Conservation (phyloP, 177 flowering plant genomes). For the Vitis hybrid region DNA sequence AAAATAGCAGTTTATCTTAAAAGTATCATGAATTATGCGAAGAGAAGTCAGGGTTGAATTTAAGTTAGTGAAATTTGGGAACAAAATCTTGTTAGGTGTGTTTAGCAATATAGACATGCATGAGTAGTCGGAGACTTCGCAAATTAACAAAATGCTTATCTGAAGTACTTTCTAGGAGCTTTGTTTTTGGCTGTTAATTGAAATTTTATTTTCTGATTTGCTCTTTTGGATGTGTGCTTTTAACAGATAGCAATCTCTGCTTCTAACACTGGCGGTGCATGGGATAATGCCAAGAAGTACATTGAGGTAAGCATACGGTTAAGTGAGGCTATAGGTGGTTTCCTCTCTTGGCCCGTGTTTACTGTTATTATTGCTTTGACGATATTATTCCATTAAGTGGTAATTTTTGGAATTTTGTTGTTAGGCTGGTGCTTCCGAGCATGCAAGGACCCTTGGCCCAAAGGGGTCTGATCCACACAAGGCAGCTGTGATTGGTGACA, state of each 20-base stretch:
- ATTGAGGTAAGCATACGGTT: slow-evolving; percentile 50
- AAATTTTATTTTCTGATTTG: background rate
- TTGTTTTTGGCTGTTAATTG: too few relatives aligned
- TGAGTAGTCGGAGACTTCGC: too few relatives aligned
- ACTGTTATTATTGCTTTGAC: background rate
- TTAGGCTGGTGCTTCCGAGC: slow-evolving; percentile 80
- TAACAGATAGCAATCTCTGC: slow-evolving; percentile 79
- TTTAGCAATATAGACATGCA: too few relatives aligned
- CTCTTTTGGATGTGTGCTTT: background rate
- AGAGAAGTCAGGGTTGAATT: too few relatives aligned
- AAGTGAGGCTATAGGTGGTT: background rate
- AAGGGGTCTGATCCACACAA: slow-evolving; percentile 86
- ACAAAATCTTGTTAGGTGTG: too few relatives aligned
- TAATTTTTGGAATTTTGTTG: background rate
- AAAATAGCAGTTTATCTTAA: too few relatives aligned
- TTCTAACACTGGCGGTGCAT: slow-evolving; percentile 86
- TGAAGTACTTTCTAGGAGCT: too few relatives aligned
- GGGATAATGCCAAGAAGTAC: slow-evolving; percentile 89
- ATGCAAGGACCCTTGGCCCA: slow-evolving; percentile 73
- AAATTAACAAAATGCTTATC: too few relatives aligned
- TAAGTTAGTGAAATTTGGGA: too few relatives aligned
- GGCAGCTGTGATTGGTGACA: slow-evolving; percentile 85
- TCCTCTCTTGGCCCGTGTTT: background rate
- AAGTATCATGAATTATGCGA: too few relatives aligned
- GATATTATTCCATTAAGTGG: background rate